A percentile compares a stretch with the other conserved stretches of the same genome.
phyloP scores from a whole-genome alignment of 805 yeast genomes.

The Yarrowia divulgata region DNA sequence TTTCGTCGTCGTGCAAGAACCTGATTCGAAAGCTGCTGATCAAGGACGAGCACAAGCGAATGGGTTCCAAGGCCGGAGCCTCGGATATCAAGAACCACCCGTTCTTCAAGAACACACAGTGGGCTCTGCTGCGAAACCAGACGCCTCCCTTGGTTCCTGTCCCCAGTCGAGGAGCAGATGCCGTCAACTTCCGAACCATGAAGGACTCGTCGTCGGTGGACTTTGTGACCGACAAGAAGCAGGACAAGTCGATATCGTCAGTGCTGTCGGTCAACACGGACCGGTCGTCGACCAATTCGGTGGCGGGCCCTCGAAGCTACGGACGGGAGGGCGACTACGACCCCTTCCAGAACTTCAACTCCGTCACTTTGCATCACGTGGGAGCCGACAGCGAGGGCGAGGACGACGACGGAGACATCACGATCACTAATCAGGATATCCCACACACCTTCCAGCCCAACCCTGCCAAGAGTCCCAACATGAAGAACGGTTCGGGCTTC shows the following conservation, averaged over 20 bases:
- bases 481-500: conserved; percentile 34
- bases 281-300: conserved; percentile 38
- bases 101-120: conserved; percentile 88
- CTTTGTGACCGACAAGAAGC: conserved; percentile 44
- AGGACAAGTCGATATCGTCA: conserved; percentile 31
- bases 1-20: conserved; percentile 78
- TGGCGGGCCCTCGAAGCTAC: conserved; percentile 46
- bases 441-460: conserved; percentile 38
- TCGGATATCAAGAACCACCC: conserved; percentile 91
- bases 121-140: conserved; percentile 93
- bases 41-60: conserved; percentile 85
- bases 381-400: conserved; percentile 58
- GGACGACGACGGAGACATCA: conserved; percentile 52
- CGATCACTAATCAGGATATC: conserved; percentile 22
- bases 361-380: conserved; percentile 83
- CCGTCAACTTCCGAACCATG: conserved; percentile 47
- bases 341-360: conserved; percentile 85
- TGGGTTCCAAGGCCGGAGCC: conserved; percentile 95
- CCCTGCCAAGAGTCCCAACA: conserved; percentile 42
- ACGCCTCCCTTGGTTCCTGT: conserved; percentile 97
- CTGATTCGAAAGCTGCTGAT: conserved; percentile 80
- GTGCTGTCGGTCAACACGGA: conserved; percentile 39
- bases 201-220: conserved; percentile 50
- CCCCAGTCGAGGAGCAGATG: conserved; percentile 63
- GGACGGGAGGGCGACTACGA: conserved; percentile 52